A percentile compares a stretch with the other conserved stretches of the same genome.
Conservation (phyloP, 2,329 filamentous ascomycete genomes). For the Penicillium fuscoglaucum region DNA sequence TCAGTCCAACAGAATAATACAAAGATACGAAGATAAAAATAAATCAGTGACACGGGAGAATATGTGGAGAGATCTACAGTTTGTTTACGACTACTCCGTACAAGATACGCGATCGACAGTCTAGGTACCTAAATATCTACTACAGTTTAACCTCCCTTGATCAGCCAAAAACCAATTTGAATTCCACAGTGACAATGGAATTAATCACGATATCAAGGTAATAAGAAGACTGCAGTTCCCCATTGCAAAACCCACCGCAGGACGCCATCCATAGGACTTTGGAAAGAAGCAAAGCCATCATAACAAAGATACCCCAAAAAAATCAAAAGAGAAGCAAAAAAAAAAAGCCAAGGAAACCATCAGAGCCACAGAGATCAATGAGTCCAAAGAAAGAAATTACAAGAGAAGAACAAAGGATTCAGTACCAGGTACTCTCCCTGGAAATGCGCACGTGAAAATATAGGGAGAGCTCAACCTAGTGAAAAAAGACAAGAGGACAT, state of each 20-base stretch:
- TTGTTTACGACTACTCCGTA: background rate
- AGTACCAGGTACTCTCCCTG: slow-evolving; percentile 16
- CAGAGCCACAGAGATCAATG: slow-evolving; percentile 32
- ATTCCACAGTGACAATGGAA: slow-evolving; percentile 18
- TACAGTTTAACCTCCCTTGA: background rate
- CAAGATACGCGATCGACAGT: background rate
- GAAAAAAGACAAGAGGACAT: slow-evolving; percentile 17
- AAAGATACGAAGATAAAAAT: background rate
- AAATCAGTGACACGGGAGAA: background rate
- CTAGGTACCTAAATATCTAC: background rate
- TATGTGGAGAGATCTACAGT: slow-evolving; percentile 1
- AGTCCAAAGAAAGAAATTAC: slow-evolving; percentile 31
- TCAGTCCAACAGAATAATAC: background rate
- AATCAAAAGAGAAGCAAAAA: slow-evolving; percentile 16
- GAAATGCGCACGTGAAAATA: slow-evolving; percentile 27
- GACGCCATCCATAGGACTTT: slow-evolving; percentile 39
- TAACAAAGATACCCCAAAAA: slow-evolving; percentile 18
- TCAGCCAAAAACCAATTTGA: slow-evolving; percentile 19
- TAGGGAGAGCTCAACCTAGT: slow-evolving; percentile 19
- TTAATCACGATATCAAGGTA: slow-evolving; percentile 15
- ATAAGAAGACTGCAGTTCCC: slow-evolving; percentile 28
- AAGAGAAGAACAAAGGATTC: slow-evolving; percentile 21
- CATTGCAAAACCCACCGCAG: slow-evolving; percentile 37
- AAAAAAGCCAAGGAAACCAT: slow-evolving; percentile 20
- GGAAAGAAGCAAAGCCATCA: slow-evolving; percentile 22